Base-by-base conservation (phyloP, 352 stramenopile species). In the Phytophthora hibernalis region DNA sequence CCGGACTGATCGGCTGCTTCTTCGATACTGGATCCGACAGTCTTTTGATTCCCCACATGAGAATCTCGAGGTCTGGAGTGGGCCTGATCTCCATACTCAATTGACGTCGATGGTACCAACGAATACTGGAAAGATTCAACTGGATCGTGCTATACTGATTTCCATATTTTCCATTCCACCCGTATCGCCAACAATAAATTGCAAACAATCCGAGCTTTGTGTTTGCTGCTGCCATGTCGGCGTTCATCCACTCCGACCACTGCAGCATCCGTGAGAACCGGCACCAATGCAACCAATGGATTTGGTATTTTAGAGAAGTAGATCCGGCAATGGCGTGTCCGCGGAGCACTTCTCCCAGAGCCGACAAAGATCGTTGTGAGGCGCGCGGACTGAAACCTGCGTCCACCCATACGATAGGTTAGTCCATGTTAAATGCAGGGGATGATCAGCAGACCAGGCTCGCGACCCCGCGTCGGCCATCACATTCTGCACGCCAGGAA, bases 281-380 rank as follows among this genome's bases (percentile, higher is more conserved):
- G 0, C 16, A 31, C 51, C 51, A 71, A 20, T 72, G 61, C 6
- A 6, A 16, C 68, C 68, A 76, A 13, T 58, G 22, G 0, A n/a
- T 11, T 5, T n/a, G 5, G 31, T 71, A 71, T 28, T 65, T 65
- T 18, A 12, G n/a, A 0, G 42, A 61, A 18, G 57, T 68, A 71
- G 61, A 50, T 11, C 21, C 28, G 16, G 56, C 56, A 13, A 70
- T 22, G 18, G 61, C 50, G 5, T 63, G 18, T 7, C 18, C 20
- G 0, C 43, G 20, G 7, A 70, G 45, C 43, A 67, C n/a, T 16
- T 13, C 6, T 67, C 60, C 54, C 60, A 70, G 3, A 59, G 22
- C 4, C 15, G 12, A 4, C 35, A 75, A 45, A 70, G 55, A 75
- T 75, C 31, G 55, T 57, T 28, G 55, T 54, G 67, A n/a, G 51